Evolutionary conservation across 2,329 filamentous ascomycete species (phyloP), one percentile per base, ranked within the genome.

Genomic region (Trichoderma asperellum): DNA sequence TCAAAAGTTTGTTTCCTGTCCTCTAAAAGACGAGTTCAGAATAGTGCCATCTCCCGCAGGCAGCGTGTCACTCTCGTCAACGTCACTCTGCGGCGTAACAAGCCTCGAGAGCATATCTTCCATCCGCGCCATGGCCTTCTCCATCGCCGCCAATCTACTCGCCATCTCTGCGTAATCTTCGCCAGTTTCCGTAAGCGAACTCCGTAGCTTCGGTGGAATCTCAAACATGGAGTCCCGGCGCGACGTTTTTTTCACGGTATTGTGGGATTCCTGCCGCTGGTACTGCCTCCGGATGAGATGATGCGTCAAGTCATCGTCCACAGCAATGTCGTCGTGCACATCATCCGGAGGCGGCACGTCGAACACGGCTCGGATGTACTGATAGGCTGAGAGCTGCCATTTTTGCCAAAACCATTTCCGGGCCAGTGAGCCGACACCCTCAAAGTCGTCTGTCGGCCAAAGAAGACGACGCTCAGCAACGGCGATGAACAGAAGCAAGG

Each of bases 341-440:
- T 82, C 83, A 60, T 90, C 86, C 2, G 91, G 91, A 5, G 90
- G 90, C 52, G 91, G 85, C 32, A 90, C 84, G 63, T 93, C 89
- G 71, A 94, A 94, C 2, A 93, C 91, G 12, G 89, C 86, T 57
- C 91, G 87, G 40, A 94, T 83, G 75, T 93, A 91, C 24, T 89
- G 87, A 76, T 93, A 90, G 10, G 88, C 89, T 7, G 89, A 91
- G 75, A 94, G 88, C 58, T 86, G 85, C 81, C 87, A 89, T 77
- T 86, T 88, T 73, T 89, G 87, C 88, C 89, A 92, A 75, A 92
- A 91, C 71, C 82, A 84, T 52, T 78, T 82, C 71, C 69, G 77
- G 35, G 73, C 74, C 61, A 71, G 72, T 12, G 74, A 73, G 24
- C 24, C 24, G 49, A 67, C 67, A 68, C 70, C 35, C 62, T 73